Base-by-base conservation (phyloP, 768 basidiomycete genomes). In the Termitomyces sp. region DNA sequence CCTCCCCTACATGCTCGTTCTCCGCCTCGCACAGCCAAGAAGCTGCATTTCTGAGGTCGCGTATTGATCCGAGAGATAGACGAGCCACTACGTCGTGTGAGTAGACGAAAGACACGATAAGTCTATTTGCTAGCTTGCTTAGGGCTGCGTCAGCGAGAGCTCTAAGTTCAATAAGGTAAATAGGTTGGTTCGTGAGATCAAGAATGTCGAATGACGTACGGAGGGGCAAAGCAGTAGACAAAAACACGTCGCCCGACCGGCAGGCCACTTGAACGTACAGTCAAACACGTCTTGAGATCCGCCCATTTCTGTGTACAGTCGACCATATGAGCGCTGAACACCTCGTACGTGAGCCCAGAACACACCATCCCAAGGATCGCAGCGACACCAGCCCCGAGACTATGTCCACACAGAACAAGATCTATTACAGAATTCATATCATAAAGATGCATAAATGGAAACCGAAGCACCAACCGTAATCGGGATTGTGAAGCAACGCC, bases 71-170 rank as follows among this genome's bases (percentile, higher is more conserved):
- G 2, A 93, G 75, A 1, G 89, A 91, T 2, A 94, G 76, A 32
- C 92, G 80, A 3, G 89, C 83, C 26, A 94, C 88, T 60, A 91
- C 78, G 63, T 94, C 91, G 68, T 91, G 86, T 9, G 91, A 91
- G 71, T 92, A 88, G 0, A 91, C 85, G 62, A 94, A 87, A 5
- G 90, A 91, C 9, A 84, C 81, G 59, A 93, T 83, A 23, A 94
- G 75, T 43, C 81, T 78, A 44, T 80, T 76, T 1, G 86, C 80
- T 26, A 89, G 77, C 46, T 76, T 80, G 57, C 83, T 79, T 18
- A 93, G 78, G 16, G 78, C 74, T 1, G 83, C 74, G 61, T 89
- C 87, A 28, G 81, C 75, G 12, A 92, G 73, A 55, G 88, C 84
- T 33, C 88, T 89, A 59, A 8, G 35, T 28, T 44, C 2, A 18